phyloP scores from a whole-genome alignment of 768 basidiomycete species.

The Daedaleopsis sinensis region DNA sequence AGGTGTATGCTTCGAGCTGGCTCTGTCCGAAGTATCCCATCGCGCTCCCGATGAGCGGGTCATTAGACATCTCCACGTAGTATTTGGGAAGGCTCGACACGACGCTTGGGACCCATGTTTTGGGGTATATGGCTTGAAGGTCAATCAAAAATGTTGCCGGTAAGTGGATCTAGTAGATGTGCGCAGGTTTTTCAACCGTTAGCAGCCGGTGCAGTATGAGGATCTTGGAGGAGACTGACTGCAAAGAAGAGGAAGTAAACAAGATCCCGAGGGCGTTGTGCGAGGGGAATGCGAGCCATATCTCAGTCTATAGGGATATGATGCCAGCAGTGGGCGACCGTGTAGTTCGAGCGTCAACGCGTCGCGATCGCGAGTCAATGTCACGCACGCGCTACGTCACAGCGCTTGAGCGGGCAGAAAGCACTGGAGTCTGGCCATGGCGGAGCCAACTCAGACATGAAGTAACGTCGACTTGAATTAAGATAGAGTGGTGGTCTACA shows the following conservation, averaged over 20 bases:
- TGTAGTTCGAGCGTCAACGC: not conserved
- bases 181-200: not conserved
- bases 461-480: no score
- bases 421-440: no score
- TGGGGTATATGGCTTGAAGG: slow-evolving; percentile 66
- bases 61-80: slow-evolving; percentile 62
- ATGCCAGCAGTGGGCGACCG: not conserved
- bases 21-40: slow-evolving; percentile 42
- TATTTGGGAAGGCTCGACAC: slow-evolving; percentile 46
- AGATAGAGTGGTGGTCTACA: no score
- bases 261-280: slow-evolving; percentile 62
- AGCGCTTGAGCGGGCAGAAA: no score
- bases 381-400: not conserved
- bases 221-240: slow-evolving; percentile 38
- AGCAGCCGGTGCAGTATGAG: not conserved
- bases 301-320: not conserved
- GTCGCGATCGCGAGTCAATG: not conserved
- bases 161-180: slow-evolving; percentile 56
- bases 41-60: slow-evolving; percentile 64
- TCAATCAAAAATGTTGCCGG: slow-evolving; percentile 72
- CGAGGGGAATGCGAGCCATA: slow-evolving; percentile 40
- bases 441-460: no score
- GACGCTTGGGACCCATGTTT: slow-evolving; percentile 48
- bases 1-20: slow-evolving; percentile 40
- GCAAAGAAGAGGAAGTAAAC: slow-evolving; percentile 75